These are phyloP conservation scores for Abrus pulchellus DNA, from an alignment of 306 rosid genomes.

Conservation along the genomic window DNA sequence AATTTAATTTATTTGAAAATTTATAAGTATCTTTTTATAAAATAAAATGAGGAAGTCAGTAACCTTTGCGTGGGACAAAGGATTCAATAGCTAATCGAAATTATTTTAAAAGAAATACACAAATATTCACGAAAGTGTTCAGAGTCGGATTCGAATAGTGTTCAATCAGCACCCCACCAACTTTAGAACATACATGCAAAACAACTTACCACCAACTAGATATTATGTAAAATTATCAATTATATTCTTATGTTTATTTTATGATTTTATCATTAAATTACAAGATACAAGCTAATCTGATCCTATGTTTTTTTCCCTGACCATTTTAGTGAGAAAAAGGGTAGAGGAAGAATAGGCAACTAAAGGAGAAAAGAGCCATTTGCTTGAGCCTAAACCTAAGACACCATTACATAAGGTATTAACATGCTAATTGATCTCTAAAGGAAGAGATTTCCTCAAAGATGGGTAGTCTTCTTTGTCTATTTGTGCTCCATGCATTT, in stretches of 20 bases:
- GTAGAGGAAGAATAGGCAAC: constrained; percentile 29
- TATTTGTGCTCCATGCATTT: constrained; percentile 63
- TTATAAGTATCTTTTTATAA: background rate
- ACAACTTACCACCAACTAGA: background rate
- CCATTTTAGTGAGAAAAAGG: constrained; percentile 50
- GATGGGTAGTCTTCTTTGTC: constrained; percentile 85
- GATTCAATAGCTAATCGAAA: background rate
- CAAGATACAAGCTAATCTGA: constrained; percentile 36
- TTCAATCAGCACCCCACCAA: too few relatives aligned
- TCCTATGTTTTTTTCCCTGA: constrained; percentile 15
- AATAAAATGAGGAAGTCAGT: background rate
- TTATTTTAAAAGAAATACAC: too few relatives aligned
- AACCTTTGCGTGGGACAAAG: background rate
- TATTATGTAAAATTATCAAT: background rate
- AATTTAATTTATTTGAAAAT: background rate
- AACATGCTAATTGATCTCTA: constrained; percentile 86
- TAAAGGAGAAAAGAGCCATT: constrained; percentile 8
- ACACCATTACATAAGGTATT: constrained; percentile 40
- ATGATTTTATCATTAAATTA: constrained; percentile 30
- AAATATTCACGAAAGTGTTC: too few relatives aligned
- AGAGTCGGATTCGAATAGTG: too few relatives aligned
- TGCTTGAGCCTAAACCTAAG: constrained; percentile 27
- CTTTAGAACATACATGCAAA: too few relatives aligned
- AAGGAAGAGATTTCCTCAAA: constrained; percentile 88
- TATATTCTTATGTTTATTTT: background rate